Base-by-base conservation (phyloP, 2,329 filamentous ascomycete genomes). In the Paraconiothyrium sp. region DNA sequence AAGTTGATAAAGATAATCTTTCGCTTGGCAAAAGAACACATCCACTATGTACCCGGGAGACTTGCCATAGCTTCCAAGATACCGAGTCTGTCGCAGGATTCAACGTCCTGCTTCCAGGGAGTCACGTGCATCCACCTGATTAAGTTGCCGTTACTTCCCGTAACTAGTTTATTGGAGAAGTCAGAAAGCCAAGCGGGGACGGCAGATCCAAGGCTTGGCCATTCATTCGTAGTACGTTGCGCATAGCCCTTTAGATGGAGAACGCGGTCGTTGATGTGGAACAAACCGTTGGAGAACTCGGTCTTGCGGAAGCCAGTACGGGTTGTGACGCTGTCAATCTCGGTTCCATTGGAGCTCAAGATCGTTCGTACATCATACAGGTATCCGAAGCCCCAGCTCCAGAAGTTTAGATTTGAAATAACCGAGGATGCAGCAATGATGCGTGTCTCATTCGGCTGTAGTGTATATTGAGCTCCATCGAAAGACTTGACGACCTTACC, bases 91-190 rank as follows among this genome's bases (percentile, higher is more conserved):
- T 48, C 46, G 10, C 22, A 32, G 11, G 46, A 48, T 32, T 48
- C 46, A 16, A 48, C 46, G 46, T 48, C 46, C 11, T 48, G 46
- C 11, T 48, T 48, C 46, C 46, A 48, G 4, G 46, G 46, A 4
- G 46, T 48, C 6, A 30, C 46, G 46, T 48, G 46, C 46, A 48
- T 48, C 46, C 46, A 48, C 27, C 46, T n/a, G 24, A 48, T 30
- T 11, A 48, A 32, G 46, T 48, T 48, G 20, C 46, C 46, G 16
- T 48, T 48, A 11, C 46, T 48, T 14, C 13, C 24, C 24, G 27
- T 30, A 11, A 48, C 11, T 2, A 48, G 22, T 3, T 48, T 27
- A 13, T 48, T 48, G 11, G 46, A 30, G 46, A 48, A 48, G 46
- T 48, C 46, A 3, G 46, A 48, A 7, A 48, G 24, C 46, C 46